Conservation (phyloP, 83 land plant species). For the Isoetes engelmannii region DNA sequence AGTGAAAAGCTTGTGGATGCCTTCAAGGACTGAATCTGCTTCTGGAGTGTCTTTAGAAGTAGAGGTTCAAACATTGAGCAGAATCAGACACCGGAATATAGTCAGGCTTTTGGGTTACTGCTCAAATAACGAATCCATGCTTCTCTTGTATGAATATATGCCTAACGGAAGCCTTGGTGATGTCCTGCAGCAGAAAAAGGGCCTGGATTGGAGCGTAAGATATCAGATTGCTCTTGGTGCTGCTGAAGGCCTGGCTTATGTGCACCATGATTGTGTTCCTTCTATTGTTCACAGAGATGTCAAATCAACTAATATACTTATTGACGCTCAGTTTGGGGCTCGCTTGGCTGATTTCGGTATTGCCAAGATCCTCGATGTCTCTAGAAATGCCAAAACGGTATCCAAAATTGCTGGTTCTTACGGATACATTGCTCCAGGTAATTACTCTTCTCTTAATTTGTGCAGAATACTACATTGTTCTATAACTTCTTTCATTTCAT, state of each 20-base stretch:
- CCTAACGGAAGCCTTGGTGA: conserved; percentile 65
- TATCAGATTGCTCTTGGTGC: conserved; percentile 69
- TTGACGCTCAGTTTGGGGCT: conserved; percentile 58
- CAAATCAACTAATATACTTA: conserved; percentile 65
- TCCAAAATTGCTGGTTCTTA: conserved; percentile 75
- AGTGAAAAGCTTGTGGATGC: conserved; percentile 63
- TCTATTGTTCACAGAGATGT: conserved; percentile 72
- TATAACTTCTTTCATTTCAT: too few relatives aligned
- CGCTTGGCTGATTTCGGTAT: conserved; percentile 74
- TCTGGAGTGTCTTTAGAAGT: conserved; percentile 16
- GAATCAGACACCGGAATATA: conserved; percentile 67
- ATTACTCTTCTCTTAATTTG: not conserved
- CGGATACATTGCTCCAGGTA: conserved; percentile 83
- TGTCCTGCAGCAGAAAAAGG: conserved; percentile 52
- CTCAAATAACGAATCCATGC: conserved; percentile 46
- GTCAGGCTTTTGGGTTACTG: conserved; percentile 67
- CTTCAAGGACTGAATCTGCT: not conserved
- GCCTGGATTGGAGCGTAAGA: conserved; percentile 65
- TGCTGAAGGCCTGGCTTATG: conserved; percentile 69
- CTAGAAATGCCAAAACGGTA: conserved; percentile 52
- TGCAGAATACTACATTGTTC: too few relatives aligned
- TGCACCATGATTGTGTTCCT: conserved; percentile 76
- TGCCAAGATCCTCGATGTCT: conserved; percentile 59
- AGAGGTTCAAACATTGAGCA: conserved; percentile 40
- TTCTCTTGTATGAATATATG: conserved; percentile 55